Percentiles rank a stretch among this genome's conserved stretches.
Evolutionary conservation across 2,329 filamentous ascomycete species (phyloP).

Genomic region (Fusarium vanettenii): DNA sequence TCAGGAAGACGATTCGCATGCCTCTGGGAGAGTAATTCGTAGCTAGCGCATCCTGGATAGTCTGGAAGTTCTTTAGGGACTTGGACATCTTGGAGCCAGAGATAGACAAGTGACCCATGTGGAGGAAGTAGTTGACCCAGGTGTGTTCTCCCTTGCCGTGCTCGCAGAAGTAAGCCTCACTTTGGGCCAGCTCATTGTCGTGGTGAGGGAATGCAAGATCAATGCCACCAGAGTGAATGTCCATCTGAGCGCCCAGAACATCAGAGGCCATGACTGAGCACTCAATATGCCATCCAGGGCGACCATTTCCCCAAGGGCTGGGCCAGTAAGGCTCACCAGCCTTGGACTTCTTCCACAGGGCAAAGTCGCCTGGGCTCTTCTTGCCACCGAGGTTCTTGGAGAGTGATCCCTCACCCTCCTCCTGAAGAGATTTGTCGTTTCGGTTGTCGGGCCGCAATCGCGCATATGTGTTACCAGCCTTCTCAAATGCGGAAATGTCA

Average conservation of each 20-base stretch:
- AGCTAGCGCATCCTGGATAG: slow-evolving; percentile 83
- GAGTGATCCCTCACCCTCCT: slow-evolving; percentile 90
- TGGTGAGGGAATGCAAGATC: slow-evolving; percentile 93
- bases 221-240: slow-evolving; percentile 93
- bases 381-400: slow-evolving; percentile 73
- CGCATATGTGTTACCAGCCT: slow-evolving; percentile 85
- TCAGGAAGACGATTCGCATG: slow-evolving; percentile 86
- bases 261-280: slow-evolving; percentile 96
- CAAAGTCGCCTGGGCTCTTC: slow-evolving; percentile 84
- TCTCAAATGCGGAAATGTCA: slow-evolving; percentile 88
- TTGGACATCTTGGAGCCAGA: slow-evolving; percentile 96
- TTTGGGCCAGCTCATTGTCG: slow-evolving; percentile 92
- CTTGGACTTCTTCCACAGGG: slow-evolving; percentile 93
- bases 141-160: slow-evolving; percentile 67
- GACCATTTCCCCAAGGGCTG: slow-evolving; percentile 86
- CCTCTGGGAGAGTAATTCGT: slow-evolving; percentile 79
- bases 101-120: slow-evolving; percentile 91
- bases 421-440: slow-evolving; percentile 83
- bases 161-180: slow-evolving; percentile 82
- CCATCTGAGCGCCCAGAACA: slow-evolving; percentile 84
- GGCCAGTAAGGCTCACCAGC: slow-evolving; percentile 92
- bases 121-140: slow-evolving; percentile 96
- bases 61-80: slow-evolving; percentile 94
- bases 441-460: slow-evolving; percentile 86
- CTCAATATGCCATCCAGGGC: slow-evolving; percentile 97